Evolutionary conservation across 108 stramenopile species (phyloP).

Genomic region (Nitzschia inconspicua): DNA sequence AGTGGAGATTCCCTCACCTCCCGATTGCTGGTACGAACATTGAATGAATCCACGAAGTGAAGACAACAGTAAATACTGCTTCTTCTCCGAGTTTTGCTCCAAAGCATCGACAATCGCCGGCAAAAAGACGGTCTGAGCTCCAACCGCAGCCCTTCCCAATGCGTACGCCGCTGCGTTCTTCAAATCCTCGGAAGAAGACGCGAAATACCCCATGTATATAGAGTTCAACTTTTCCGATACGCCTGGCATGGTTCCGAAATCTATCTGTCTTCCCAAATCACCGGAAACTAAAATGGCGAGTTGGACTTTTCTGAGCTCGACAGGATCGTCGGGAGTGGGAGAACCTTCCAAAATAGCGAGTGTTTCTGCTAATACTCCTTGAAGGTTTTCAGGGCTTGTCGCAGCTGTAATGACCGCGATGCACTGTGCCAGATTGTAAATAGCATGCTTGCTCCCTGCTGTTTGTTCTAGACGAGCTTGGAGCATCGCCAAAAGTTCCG

Average conservation of each 20-base stretch:
- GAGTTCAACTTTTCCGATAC: conserved; percentile 48
- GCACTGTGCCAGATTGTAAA: conserved; percentile 79
- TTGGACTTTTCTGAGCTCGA: conserved; percentile 44
- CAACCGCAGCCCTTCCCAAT: conserved; percentile 86
- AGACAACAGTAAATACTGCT: conserved; percentile 91
- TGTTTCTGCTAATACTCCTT: conserved; percentile 38
- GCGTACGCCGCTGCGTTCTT: conserved; percentile 95
- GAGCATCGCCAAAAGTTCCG: conserved; percentile 64
- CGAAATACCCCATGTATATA: conserved; percentile 74
- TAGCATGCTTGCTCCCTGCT: conserved; percentile 61
- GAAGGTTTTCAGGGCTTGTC: conserved; percentile 40
- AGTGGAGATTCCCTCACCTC: conserved; percentile 42
- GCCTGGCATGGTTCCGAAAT: conserved; percentile 51
- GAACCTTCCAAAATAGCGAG: conserved; percentile 46
- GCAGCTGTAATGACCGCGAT: conserved; percentile 69
- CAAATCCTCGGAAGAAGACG: conserved; percentile 81
- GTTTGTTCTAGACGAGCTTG: conserved; percentile 38
- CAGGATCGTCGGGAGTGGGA: conserved; percentile 21
- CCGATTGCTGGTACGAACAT: conserved; percentile 56
- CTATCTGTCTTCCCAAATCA: conserved; percentile 85
- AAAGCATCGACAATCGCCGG: conserved; percentile 83
- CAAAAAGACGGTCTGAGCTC: conserved; percentile 74
- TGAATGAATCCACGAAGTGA: conserved; percentile 93
- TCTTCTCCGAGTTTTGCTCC: conserved; percentile 66
- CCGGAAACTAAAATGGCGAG: conserved; percentile 86